Evolutionary conservation across 495 filamentous ascomycete species (phyloP).

Genomic region (Tetracladium setigerum): DNA sequence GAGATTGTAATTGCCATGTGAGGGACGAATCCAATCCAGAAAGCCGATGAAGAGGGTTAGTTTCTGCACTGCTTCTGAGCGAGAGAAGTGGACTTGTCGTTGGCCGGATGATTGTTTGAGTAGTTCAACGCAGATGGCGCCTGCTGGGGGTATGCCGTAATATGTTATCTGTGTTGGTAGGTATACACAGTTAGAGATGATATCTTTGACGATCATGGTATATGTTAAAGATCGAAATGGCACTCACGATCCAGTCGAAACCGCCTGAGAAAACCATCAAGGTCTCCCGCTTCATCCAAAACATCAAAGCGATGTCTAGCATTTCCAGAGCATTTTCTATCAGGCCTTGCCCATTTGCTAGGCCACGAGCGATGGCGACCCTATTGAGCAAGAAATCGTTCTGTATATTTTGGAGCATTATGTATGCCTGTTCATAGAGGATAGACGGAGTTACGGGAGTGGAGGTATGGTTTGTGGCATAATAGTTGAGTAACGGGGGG

Average conservation of each 20-base stretch:
- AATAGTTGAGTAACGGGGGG: slow-evolving; percentile 15
- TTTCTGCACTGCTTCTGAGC: slow-evolving; percentile 19
- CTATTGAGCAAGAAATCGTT: slow-evolving; percentile 18
- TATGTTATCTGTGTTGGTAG: slow-evolving; percentile 7
- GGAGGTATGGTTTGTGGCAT: slow-evolving; percentile 3
- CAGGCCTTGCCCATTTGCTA: slow-evolving; percentile 12
- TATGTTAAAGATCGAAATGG: background rate
- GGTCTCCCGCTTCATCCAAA: slow-evolving; percentile 18
- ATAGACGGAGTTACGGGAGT: slow-evolving; percentile 6
- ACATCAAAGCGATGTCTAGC: slow-evolving; percentile 15
- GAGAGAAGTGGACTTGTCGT: slow-evolving; percentile 10
- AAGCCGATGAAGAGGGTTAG: slow-evolving; percentile 21
- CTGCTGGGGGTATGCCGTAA: slow-evolving; percentile 17
- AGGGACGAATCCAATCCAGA: slow-evolving; percentile 19
- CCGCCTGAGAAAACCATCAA: slow-evolving; percentile 5
- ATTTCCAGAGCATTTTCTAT: slow-evolving; percentile 19
- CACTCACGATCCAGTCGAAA: slow-evolving; percentile 22
- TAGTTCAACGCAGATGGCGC: slow-evolving; percentile 20
- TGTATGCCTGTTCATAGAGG: slow-evolving; percentile 8
- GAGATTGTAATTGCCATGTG: slow-evolving; percentile 19
- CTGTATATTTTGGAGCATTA: slow-evolving; percentile 13
- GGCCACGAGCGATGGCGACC: slow-evolving; percentile 11
- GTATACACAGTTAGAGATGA: background rate
- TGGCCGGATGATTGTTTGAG: slow-evolving; percentile 2
- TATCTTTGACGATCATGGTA: background rate